These are phyloP conservation scores for Arthroderma sp. DNA, from an alignment of 2,329 filamentous ascomycete species.

Conservation along the genomic window DNA sequence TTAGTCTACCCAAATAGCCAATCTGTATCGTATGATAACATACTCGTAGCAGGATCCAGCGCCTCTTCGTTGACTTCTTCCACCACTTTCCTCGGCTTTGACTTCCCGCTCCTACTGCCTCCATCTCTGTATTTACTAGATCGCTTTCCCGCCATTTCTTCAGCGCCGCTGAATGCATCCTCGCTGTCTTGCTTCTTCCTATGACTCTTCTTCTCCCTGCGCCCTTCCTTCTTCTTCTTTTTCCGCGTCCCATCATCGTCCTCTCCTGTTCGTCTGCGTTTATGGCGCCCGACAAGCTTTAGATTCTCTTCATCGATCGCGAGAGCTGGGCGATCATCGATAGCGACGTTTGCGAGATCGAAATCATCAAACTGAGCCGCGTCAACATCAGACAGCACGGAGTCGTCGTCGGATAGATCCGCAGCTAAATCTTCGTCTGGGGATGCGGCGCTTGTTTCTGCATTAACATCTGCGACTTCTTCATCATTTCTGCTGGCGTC, in stretches of 20 bases:
- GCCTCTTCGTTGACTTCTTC: slow-evolving; percentile 62
- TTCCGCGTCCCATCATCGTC: slow-evolving; percentile 46
- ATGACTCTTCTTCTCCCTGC: slow-evolving; percentile 50
- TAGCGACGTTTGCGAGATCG: slow-evolving; percentile 46
- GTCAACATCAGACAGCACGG: slow-evolving; percentile 50
- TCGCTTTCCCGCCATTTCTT: slow-evolving; percentile 42
- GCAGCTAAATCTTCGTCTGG: slow-evolving; percentile 15
- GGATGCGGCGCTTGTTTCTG: not conserved
- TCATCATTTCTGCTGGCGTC: slow-evolving; percentile 10
- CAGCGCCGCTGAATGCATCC: slow-evolving; percentile 39
- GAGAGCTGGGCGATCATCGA: slow-evolving; percentile 46
- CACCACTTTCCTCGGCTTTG: slow-evolving; percentile 39
- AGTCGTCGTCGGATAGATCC: slow-evolving; percentile 46
- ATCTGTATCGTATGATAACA: slow-evolving; percentile 21
- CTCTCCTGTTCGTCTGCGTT: slow-evolving; percentile 49
- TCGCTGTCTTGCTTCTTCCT: slow-evolving; percentile 53
- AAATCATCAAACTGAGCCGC: slow-evolving; percentile 54
- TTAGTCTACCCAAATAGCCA: slow-evolving; percentile 1
- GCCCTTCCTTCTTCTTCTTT: slow-evolving; percentile 52
- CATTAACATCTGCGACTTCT: slow-evolving; percentile 8
- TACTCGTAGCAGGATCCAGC: slow-evolving; percentile 70
- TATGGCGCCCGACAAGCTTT: slow-evolving; percentile 48
- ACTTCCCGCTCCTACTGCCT: slow-evolving; percentile 22
- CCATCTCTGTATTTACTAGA: slow-evolving; percentile 34
- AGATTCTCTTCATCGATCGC: slow-evolving; percentile 50